Evolutionary conservation across 192 early-diverging fungal species (phyloP), one percentile per base, ranked within the genome.

Genomic region (Tieghemiomyces parasiticus): DNA sequence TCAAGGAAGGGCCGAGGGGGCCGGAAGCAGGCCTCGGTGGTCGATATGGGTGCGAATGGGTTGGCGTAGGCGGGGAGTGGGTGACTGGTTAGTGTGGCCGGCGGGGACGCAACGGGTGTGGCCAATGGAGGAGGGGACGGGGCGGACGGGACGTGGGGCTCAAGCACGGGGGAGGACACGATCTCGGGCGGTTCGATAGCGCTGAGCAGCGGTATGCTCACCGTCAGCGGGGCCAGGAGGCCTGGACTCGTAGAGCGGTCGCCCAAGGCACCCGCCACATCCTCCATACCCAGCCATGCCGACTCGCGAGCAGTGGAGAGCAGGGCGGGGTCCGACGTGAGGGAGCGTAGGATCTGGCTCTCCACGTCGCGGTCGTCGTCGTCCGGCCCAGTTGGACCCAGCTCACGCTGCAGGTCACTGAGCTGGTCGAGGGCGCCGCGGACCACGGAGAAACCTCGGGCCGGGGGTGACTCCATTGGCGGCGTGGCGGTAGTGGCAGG

Each of bases 211-310:
- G 38, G 38, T 10, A 42, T 42, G 38, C 38, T 42, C 8, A 42
- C 38, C 38, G 38, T 10, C 16, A 42, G 16, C 38, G 55, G 55
- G 0, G 55, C 32, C n/a, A 34, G 26, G 4, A 35, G 0, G n/a
- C 35, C 55, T 3, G 24, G 22, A 50, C n/a, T 25, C 22, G n/a
- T 2, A 12, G 13, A 2, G 26, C n/a, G 33, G 19, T 32, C 55
- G 13, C 33, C 55, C 33, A 58, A 30, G 10, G 55, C 55, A 12
- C 55, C 33, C 13, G 55, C 55, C 55, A 58, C 55, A 58, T 58
- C 55, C 24, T 58, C 55, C 55, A 58, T 58, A 35, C 55, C 55
- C 34, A 38, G 33, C 55, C 55, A 58, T 19, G 34, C 26, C 4
- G 10, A 25, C 19, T 58, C 20, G 46, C 19, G 19, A 6, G 25